Base-by-base conservation (phyloP, 225 moss, liverwort and hornwort genomes). In the Bryum argenteum region DNA sequence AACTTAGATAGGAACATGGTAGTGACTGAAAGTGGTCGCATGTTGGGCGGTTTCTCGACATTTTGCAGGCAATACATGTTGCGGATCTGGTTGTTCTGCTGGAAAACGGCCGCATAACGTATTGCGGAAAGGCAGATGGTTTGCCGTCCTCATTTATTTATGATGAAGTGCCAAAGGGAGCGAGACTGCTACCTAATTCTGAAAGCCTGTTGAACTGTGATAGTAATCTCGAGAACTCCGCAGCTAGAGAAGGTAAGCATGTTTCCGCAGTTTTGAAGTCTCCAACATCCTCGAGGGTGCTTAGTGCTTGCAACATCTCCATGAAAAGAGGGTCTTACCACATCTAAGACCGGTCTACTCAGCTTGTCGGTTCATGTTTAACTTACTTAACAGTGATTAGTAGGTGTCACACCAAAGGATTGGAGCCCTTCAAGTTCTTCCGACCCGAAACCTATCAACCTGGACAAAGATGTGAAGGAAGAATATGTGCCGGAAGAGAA, bases 61-160 rank as follows among this genome's bases (percentile, higher is more conserved):
- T 51, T 63, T 66, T 77, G 59, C 84, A 97, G 94, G 94, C 97
- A 52, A 82, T 87, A 72, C 67, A 79, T 51, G 65, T 78, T 61
- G 97, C 94, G 22, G 92, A 97, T 82, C 58, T 92, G 20, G 92
- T 94, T 33, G 70, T 97, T 70, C 65, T 81, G 62, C 78, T 97
- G 77, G 92, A 92, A 52, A 85, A 85, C 14, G 97, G 97, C 22
- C 76, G 65, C 41, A 65, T 94, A 21, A 81, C 71, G 11, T 88
- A 86, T 71, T 77, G 54, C 70, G 97, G 92, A 78, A 85, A 75
- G 41, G 82, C 88, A 19, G 76, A 61, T 69, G 86, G 72, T 39
- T 69, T 83, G 67, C 79, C 70, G 14, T 50, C 76, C 6, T 71
- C 86, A 18, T 45, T 54, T 63, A 24, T 77, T 28, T 50, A 66